Base-by-base conservation (phyloP, 768 basidiomycete species). In the Pleurotus sapidus region DNA sequence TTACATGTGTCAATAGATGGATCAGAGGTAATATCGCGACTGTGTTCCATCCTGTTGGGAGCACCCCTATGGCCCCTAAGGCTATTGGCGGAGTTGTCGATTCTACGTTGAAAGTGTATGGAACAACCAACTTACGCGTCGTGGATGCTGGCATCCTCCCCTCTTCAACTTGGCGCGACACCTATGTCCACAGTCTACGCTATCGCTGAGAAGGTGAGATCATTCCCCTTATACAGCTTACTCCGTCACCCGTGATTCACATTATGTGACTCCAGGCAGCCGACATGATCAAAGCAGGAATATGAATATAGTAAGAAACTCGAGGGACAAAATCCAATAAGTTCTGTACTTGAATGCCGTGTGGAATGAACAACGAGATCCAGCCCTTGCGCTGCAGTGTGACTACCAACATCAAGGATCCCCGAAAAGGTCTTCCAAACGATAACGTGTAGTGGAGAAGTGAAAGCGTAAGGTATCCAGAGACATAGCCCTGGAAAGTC, bases 21-120 rank as follows among this genome's bases (percentile, higher is more conserved):
- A 59, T 57, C 49, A 59, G 53, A 49, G 57, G 60, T 42, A 60
- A 59, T 46, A 47, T 56, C 1, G 50, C 57, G 42, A 57, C 61
- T 40, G 57, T 60, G 34, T 62, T 59, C 55, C 75, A 76, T 57
- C 73, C 72, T 5, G 64, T 75, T 49, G 72, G 70, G n/a, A 73
- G 73, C 5, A 68, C 62, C 23, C 57, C 62, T 42, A 63, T 68
- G 62, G 59, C 58, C 38, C 60, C 63, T 3, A 59, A 59, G 15
- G 59, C 61, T 20, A 55, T 57, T 37, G 62, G 83, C 24, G 68
- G 69, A 42, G 69, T 70, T n/a, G 68, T 70, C n/a, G 60, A 64
- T 43, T 48, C 58, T 25, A 56, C 62, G 18, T 58, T 70, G 57
- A 59, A 60, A 27, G 67, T 70, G 37, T 70, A 70, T 43, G 68